Evolutionary conservation across 2,329 filamentous ascomycete species (phyloP), one percentile per base, ranked within the genome.

Genomic region (Colletotrichum liaoningense): DNA sequence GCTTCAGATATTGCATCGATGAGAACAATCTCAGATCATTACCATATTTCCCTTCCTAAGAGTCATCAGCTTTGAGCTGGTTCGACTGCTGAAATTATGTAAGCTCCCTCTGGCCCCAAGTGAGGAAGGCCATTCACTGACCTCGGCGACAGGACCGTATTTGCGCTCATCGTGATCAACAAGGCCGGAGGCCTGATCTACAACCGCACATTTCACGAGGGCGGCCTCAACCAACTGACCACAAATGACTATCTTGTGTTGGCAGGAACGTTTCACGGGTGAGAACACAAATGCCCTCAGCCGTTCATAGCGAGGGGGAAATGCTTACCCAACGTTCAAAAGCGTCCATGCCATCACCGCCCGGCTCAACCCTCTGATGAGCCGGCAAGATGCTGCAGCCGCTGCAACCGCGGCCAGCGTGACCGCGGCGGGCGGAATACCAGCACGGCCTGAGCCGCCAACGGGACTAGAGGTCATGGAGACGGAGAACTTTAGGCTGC

Each of bases 211-310:
- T 98, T 99, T 83, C 92, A 95, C 79, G 91, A 96, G 56, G 93
- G 91, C 74, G 94, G 90, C 58, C 90, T 99, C 73, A 94, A 94
- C 82, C 95, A 96, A 82, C 92, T 99, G 78, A 94, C 91, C 77
- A 96, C 94, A 78, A 99, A 99, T 82, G 97, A 99, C 87, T 97
- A 97, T 81, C 93, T 99, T 38, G 96, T 98, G 77, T 91, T 99
- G 33, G 97, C 97, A 7, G 97, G 97, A 71, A 99, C 97, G 67
- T 99, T 99, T 83, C 97, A 99, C 81, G 97, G 95, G 94, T 95
- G 86, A 75, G 84, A 78, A 80, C 33, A 79, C 76, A 79, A 30
- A 16, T n/a, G 5, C 28, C 80, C 54, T 78, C 79, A 6, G 58
- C 63, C 59, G n/a, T 69, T 42, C 26, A 30, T 56, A 52, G 11